Conservation (phyloP, 805 yeast genomes). For the Ogataea trehaloabstinens region DNA sequence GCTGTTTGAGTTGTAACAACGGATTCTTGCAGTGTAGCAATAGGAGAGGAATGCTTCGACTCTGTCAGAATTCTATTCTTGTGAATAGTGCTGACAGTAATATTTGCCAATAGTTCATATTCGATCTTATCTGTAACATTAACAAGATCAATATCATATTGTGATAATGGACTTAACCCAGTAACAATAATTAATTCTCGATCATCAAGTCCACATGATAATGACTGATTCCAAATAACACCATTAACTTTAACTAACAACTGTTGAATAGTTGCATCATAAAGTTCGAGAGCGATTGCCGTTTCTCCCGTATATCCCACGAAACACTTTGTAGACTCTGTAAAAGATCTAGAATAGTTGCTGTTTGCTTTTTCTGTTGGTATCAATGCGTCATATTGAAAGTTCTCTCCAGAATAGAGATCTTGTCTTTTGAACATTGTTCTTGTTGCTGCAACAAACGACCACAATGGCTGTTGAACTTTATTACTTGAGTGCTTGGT, state of each 20-base stretch:
- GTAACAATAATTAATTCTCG: slow-evolving; percentile 56
- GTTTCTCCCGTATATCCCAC: slow-evolving; percentile 53
- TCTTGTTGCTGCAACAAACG: slow-evolving; percentile 48
- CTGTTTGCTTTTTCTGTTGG: slow-evolving; percentile 34
- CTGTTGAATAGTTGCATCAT: slow-evolving; percentile 41
- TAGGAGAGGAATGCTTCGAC: slow-evolving; percentile 45
- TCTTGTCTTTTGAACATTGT: slow-evolving; percentile 47
- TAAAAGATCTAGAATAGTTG: slow-evolving; percentile 23
- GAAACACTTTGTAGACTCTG: slow-evolving; percentile 33
- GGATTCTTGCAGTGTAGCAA: slow-evolving; percentile 63
- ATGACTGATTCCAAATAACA: slow-evolving; percentile 65
- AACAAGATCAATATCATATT: slow-evolving; percentile 55
- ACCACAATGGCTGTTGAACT: slow-evolving; percentile 51
- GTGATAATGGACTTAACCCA: slow-evolving; percentile 63
- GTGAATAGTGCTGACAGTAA: slow-evolving; percentile 35
- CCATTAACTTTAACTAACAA: slow-evolving; percentile 58
- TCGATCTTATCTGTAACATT: slow-evolving; percentile 32
- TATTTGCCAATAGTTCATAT: slow-evolving; percentile 28
- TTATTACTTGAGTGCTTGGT: slow-evolving; percentile 18
- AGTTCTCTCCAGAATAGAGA: slow-evolving; percentile 41
- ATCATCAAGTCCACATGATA: slow-evolving; percentile 45
- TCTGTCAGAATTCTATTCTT: slow-evolving; percentile 32
- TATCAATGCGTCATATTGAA: slow-evolving; percentile 36
- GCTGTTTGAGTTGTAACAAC: slow-evolving; percentile 62
- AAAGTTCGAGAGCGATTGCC: slow-evolving; percentile 48